Evolutionary conservation across 805 yeast genomes (phyloP).

Genomic region (Teunomyces aglyptinius): DNA sequence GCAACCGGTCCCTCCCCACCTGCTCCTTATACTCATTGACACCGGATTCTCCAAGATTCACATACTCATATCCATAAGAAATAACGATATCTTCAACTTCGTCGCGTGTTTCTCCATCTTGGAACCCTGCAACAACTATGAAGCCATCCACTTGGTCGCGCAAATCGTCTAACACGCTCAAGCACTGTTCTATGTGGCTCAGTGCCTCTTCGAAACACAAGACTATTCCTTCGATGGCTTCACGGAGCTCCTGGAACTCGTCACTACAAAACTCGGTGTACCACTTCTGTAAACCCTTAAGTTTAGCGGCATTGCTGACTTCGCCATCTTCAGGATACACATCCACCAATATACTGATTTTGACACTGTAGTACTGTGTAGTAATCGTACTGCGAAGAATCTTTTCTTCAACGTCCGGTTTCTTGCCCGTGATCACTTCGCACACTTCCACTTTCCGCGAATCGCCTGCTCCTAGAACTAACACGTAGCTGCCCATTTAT

Average conservation of each 20-base stretch:
- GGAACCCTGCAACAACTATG: constrained; percentile 31
- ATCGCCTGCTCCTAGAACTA: constrained; percentile 44
- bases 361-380: constrained; percentile 33
- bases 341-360: constrained; percentile 34
- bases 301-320: constrained; percentile 6
- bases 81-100: constrained; percentile 41
- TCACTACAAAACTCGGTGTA: constrained; percentile 32
- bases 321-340: constrained; percentile 29
- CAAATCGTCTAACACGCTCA: constrained; percentile 14
- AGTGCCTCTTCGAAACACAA: constrained; percentile 35
- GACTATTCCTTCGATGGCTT: constrained; percentile 45
- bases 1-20: constrained; percentile 41
- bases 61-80: constrained; percentile 42
- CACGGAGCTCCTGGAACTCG: constrained; percentile 44
- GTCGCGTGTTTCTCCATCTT: constrained; percentile 8
- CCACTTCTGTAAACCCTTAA: constrained; percentile 33
- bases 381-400: constrained; percentile 23
- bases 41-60: constrained; percentile 31
- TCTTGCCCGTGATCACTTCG: constrained; percentile 6
- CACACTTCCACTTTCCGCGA: constrained; percentile 38
- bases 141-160: constrained; percentile 22
- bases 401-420: neutral
- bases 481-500: constrained; percentile 33
- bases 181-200: constrained; percentile 8
- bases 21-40: constrained; percentile 43